These are phyloP conservation scores for Russula sp. DNA, from an alignment of 768 basidiomycete species.

Conservation along the genomic window DNA sequence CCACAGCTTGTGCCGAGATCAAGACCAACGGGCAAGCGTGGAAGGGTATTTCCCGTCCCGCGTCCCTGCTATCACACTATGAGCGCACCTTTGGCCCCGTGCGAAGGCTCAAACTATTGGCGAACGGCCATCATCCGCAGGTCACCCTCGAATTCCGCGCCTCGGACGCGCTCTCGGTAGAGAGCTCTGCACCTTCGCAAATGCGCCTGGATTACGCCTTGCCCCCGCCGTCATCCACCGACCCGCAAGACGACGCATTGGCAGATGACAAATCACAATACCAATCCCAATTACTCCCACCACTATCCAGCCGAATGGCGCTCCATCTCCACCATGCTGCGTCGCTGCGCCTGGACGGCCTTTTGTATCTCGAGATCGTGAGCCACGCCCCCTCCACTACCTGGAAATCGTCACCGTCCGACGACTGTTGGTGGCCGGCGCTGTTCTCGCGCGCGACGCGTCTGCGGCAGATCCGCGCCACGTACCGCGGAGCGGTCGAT, in stretches of 20 bases:
- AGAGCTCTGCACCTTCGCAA: neutral
- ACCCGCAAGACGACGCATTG: too few relatives aligned
- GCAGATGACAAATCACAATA: too few relatives aligned
- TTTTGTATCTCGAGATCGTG: constrained; percentile 1
- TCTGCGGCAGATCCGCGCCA: neutral
- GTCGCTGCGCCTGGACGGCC: neutral
- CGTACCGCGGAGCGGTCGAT: constrained; percentile 4
- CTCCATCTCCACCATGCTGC: neutral
- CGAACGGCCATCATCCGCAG: neutral
- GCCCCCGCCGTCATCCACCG: neutral
- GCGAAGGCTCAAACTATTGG: constrained; percentile 3
- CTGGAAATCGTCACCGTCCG: neutral
- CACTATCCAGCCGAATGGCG: too few relatives aligned
- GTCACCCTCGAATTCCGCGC: constrained; percentile 1
- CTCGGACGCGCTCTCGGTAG: neutral
- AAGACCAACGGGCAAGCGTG: neutral
- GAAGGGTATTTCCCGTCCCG: neutral
- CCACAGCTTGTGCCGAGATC: neutral
- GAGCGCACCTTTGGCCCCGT: constrained; percentile 1
- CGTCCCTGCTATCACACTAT: neutral
- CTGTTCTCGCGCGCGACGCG: constrained; percentile 3
- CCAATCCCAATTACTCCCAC: too few relatives aligned
- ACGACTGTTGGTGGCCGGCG: neutral
- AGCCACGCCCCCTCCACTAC: neutral
- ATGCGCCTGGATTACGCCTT: neutral